Evolutionary conservation across 345 rosid genomes (phyloP).

Genomic region (Cardamine chenopodiifolia): DNA sequence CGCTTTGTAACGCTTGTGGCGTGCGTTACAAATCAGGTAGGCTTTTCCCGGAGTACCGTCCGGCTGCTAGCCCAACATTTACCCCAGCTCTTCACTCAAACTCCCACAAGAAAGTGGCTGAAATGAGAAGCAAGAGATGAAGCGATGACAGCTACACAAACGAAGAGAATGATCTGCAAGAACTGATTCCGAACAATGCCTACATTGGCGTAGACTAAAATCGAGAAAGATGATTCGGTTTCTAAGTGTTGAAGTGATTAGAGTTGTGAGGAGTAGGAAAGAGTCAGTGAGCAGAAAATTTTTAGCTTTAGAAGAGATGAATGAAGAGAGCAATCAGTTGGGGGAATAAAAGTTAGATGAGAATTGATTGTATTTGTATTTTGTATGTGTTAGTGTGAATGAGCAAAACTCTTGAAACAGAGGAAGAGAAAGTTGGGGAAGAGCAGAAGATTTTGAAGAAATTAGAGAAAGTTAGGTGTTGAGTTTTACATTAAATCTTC

Average conservation of each 20-base stretch:
- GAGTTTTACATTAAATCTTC: conserved; percentile 39
- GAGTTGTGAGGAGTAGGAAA: conserved; percentile 43
- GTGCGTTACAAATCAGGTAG: conserved; percentile 93
- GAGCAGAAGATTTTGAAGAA: conserved; percentile 44
- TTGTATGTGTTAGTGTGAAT: conserved; percentile 44
- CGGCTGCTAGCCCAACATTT: conserved; percentile 94
- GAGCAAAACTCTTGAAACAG: conserved; percentile 38
- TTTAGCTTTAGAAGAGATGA: conserved; percentile 45
- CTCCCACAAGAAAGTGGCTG: conserved; percentile 93
- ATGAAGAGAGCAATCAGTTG: conserved; percentile 35
- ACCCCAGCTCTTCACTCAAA: conserved; percentile 89
- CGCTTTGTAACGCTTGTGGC: conserved; percentile 98
- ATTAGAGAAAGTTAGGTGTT: conserved; percentile 35
- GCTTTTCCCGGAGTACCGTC: conserved; percentile 97
- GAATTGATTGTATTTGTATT: conserved; percentile 40
- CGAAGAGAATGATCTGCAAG: conserved; percentile 30
- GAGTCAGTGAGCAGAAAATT: conserved; percentile 37
- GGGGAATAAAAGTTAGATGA: conserved; percentile 27
- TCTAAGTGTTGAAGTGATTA: conserved; percentile 28
- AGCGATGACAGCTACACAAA: conserved; percentile 13
- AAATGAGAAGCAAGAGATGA: conserved; percentile 75
- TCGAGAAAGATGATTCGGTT: conserved; percentile 3
- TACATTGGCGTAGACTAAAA: conserved; percentile 35
- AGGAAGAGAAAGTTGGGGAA: conserved; percentile 28
- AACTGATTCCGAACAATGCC: conserved; percentile 40